Evolutionary conservation across 2,329 filamentous ascomycete species (phyloP).

Genomic region (Penicillium rolfsii): DNA sequence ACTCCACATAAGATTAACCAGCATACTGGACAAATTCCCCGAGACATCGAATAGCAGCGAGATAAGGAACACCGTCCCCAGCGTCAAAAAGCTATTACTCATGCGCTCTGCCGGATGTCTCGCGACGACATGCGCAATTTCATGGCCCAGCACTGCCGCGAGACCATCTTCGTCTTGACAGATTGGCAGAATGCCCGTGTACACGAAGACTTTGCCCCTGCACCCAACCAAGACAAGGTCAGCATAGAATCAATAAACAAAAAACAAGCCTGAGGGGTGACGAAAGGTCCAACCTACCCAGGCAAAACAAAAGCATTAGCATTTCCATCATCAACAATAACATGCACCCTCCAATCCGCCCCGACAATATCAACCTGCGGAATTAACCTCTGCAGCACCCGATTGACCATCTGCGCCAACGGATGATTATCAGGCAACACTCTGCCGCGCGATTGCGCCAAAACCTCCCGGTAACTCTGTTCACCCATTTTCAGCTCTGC

Average conservation of each 20-base stretch:
- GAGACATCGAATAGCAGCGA: conserved; percentile 47
- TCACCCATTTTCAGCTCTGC: conserved; percentile 51
- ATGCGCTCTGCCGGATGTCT: conserved; percentile 60
- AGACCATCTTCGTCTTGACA: conserved; percentile 61
- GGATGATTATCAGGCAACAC: conserved; percentile 57
- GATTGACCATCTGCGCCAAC: conserved; percentile 53
- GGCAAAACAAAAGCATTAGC: conserved; percentile 67
- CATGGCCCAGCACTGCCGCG: conserved; percentile 64
- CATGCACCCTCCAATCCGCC: conserved; percentile 60
- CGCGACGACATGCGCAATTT: conserved; percentile 67
- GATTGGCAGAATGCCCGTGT: conserved; percentile 62
- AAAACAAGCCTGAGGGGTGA: too few species aligned
- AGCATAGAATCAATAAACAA: background rate
- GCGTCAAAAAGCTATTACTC: conserved; percentile 47
- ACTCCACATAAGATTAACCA: conserved; percentile 55
- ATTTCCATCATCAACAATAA: conserved; percentile 55
- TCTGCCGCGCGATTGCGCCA: conserved; percentile 50
- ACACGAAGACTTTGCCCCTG: conserved; percentile 66
- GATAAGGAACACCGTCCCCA: conserved; percentile 34
- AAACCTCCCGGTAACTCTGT: conserved; percentile 52
- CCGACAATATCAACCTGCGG: conserved; percentile 54
- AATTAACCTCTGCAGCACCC: conserved; percentile 58
- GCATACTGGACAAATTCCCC: conserved; percentile 41
- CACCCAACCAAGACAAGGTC: conserved; percentile 3
- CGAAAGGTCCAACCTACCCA: conserved; percentile 41